These are phyloP conservation scores for Chalaropsis ovoidea DNA, from an alignment of 2,329 filamentous ascomycete genomes.

Conservation along the genomic window DNA sequence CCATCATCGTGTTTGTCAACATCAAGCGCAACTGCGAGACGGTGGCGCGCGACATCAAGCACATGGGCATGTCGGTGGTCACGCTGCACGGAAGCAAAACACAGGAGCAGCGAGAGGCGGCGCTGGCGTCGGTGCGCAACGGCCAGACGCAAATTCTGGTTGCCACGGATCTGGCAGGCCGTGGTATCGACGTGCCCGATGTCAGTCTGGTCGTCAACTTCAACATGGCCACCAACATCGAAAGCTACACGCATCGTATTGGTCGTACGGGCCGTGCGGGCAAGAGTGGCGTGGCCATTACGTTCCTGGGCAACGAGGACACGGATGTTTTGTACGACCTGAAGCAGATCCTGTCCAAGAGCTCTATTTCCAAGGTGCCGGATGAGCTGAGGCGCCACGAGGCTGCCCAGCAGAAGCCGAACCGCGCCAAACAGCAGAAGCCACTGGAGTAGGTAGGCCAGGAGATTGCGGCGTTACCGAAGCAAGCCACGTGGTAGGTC, in stretches of 20 bases:
- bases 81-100: slow-evolving; percentile 94
- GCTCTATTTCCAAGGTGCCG: slow-evolving; percentile 73
- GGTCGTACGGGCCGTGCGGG: slow-evolving; percentile 95
- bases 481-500: not conserved
- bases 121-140: slow-evolving; percentile 70
- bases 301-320: slow-evolving; percentile 88
- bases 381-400: slow-evolving; percentile 86
- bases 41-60: slow-evolving; percentile 85
- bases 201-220: slow-evolving; percentile 95
- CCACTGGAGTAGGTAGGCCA: slow-evolving; percentile 16
- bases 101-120: slow-evolving; percentile 93
- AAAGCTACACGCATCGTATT: slow-evolving; percentile 92
- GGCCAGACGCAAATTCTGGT: slow-evolving; percentile 80
- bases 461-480: not conserved
- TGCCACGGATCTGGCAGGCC: slow-evolving; percentile 86
- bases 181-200: slow-evolving; percentile 95
- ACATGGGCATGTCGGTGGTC: slow-evolving; percentile 81
- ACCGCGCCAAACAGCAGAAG: slow-evolving; percentile 31
- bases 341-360: slow-evolving; percentile 91
- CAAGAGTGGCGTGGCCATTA: slow-evolving; percentile 92
- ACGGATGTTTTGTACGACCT: slow-evolving; percentile 84
- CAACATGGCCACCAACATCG: slow-evolving; percentile 92
- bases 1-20: slow-evolving; percentile 99
- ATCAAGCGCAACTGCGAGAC: slow-evolving; percentile 98
- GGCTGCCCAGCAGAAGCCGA: slow-evolving; percentile 74